These are phyloP conservation scores for Emergomyces africanus DNA, from an alignment of 2,329 filamentous ascomycete species.

Conservation along the genomic window DNA sequence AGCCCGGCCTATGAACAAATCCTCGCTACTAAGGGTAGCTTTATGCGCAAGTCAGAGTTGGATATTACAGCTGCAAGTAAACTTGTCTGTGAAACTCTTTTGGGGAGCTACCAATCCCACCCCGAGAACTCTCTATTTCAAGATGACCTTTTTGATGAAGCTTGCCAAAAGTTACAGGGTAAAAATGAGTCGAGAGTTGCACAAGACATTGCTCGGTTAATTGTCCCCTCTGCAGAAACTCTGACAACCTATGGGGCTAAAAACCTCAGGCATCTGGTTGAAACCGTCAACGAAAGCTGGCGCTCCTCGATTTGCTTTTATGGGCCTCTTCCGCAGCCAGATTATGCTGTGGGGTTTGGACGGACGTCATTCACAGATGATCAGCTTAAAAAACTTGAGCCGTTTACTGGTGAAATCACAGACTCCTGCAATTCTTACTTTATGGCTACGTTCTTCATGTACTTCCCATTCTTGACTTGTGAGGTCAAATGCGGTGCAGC, in stretches of 20 bases:
- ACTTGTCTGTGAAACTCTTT: constrained; percentile 19
- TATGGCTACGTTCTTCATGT: too few species aligned
- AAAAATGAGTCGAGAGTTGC: neutral
- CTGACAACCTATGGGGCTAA: neutral
- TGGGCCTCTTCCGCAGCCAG: too few species aligned
- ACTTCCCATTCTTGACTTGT: too few species aligned
- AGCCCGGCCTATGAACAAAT: constrained; percentile 26
- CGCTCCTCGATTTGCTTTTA: too few species aligned
- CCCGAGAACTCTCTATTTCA: constrained; percentile 22
- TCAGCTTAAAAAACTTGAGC: too few species aligned
- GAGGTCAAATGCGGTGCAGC: too few species aligned
- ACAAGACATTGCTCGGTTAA: neutral
- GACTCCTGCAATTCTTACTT: too few species aligned
- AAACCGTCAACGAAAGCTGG: too few species aligned
- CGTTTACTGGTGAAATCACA: too few species aligned
- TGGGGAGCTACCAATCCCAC: constrained; percentile 18
- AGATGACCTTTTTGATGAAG: neutral
- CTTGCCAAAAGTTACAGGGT: neutral
- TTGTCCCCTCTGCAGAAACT: neutral
- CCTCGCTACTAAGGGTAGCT: constrained; percentile 30
- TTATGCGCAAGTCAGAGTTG: constrained; percentile 23
- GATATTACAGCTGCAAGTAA: constrained; percentile 24
- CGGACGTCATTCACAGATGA: too few species aligned
- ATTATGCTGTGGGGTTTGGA: too few species aligned
- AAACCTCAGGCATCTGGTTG: too few species aligned